Percentiles rank a stretch among this genome's conserved stretches.
These are phyloP conservation scores for Leptomonas seymouri DNA, from an alignment of 208 protist genomes.

Conservation along the genomic window DNA sequence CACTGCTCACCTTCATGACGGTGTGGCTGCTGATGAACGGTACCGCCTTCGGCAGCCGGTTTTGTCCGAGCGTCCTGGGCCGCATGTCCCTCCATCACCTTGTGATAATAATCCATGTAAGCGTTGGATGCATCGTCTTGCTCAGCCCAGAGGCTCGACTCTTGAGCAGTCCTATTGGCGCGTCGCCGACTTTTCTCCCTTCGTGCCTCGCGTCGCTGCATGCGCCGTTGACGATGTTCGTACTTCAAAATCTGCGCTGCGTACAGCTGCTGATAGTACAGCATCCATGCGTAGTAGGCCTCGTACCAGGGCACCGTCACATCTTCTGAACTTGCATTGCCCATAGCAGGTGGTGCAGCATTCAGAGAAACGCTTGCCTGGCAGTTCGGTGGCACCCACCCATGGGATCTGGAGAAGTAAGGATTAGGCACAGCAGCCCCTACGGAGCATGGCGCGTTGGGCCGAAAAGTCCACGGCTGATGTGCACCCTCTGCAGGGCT, in stretches of 20 bases:
- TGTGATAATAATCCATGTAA: too few relatives aligned
- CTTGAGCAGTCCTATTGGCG: neutral
- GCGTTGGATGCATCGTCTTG: neutral
- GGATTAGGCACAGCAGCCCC: neutral
- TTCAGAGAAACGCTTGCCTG: neutral
- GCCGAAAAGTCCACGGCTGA: neutral
- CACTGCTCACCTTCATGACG: too few relatives aligned
- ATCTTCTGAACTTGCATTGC: neutral
- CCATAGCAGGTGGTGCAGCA: neutral
- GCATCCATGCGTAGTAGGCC: conserved; percentile 63
- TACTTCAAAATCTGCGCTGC: conserved; percentile 26
- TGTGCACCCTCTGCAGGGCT: neutral
- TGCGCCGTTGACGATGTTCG: neutral
- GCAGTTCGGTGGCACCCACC: neutral
- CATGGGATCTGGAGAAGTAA: neutral
- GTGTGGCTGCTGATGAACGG: too few relatives aligned
- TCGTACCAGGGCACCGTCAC: conserved; percentile 49
- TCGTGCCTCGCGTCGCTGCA: conserved; percentile 20
- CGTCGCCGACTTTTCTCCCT: neutral
- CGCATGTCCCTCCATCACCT: too few relatives aligned
- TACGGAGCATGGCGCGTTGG: too few relatives aligned
- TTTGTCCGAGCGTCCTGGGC: too few relatives aligned
- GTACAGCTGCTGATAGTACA: conserved; percentile 73
- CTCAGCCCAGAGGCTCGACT: neutral
- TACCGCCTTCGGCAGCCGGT: too few relatives aligned